Evolutionary conservation across 306 rosid genomes (phyloP).

Genomic region (Alnus rubra): DNA sequence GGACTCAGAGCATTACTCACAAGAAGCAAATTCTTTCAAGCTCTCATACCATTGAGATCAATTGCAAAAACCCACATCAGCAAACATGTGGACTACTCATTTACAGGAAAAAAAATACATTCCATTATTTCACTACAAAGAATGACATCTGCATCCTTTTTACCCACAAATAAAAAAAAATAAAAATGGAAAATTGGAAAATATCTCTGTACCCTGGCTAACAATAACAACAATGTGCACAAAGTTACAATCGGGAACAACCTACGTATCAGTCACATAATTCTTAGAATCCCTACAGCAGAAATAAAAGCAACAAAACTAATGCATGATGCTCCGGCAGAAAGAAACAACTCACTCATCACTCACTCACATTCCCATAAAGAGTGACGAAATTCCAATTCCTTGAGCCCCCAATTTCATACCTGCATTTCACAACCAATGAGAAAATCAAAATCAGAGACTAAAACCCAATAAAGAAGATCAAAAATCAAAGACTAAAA

Average conservation of each 20-base stretch:
- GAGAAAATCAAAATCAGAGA: background rate
- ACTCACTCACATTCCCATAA: background rate
- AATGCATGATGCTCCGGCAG: background rate
- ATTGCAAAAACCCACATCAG: background rate
- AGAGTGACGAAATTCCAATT: background rate
- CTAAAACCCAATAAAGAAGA: background rate
- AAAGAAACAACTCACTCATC: conserved; percentile 6
- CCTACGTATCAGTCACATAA: background rate
- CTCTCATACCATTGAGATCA: background rate
- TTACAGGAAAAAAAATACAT: conserved; percentile 1
- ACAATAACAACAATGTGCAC: background rate
- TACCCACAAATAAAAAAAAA: background rate
- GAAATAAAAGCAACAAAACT: background rate
- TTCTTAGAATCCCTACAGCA: background rate
- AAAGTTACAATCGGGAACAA: background rate
- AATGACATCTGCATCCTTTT: background rate
- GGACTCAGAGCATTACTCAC: too few species aligned
- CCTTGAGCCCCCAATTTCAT: background rate
- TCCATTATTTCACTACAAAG: conserved; percentile 1
- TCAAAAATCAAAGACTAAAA: background rate
- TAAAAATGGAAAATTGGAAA: background rate
- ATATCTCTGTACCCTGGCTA: background rate
- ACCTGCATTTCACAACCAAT: background rate
- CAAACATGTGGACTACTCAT: background rate
- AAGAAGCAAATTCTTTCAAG: background rate